Evolutionary conservation across 805 yeast genomes (phyloP).

Genomic region (Yamadazyma scolyti): DNA sequence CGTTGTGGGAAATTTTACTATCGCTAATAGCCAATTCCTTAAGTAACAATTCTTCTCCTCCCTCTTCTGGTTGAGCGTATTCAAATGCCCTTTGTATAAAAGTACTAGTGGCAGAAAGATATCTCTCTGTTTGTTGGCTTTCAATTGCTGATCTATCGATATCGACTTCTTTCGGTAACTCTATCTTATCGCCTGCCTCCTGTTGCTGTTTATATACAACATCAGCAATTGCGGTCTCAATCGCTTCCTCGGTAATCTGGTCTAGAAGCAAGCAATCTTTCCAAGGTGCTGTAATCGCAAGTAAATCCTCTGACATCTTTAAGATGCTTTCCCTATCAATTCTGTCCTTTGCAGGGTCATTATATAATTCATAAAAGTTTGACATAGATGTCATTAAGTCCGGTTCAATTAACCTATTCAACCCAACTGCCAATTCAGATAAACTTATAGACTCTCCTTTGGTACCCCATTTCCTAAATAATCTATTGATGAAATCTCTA

Average conservation of each 20-base stretch:
- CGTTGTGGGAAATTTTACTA: slow-evolving; percentile 54
- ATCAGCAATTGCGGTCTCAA: slow-evolving; percentile 68
- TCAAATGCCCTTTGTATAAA: slow-evolving; percentile 87
- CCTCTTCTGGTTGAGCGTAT: slow-evolving; percentile 72
- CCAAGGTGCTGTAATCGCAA: slow-evolving; percentile 82
- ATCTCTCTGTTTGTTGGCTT: slow-evolving; percentile 69
- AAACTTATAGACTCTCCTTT: slow-evolving; percentile 46
- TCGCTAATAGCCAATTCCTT: slow-evolving; percentile 35
- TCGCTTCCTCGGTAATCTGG: slow-evolving; percentile 54
- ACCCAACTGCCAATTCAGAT: slow-evolving; percentile 67
- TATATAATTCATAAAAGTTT: slow-evolving; percentile 76
- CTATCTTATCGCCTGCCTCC: slow-evolving; percentile 25
- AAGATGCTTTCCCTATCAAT: slow-evolving; percentile 78
- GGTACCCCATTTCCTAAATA: slow-evolving; percentile 73
- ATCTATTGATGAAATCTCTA: slow-evolving; percentile 40
- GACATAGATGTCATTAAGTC: slow-evolving; percentile 79
- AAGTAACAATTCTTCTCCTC: slow-evolving; percentile 29
- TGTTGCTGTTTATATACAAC: slow-evolving; percentile 44
- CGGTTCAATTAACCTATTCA: slow-evolving; percentile 62
- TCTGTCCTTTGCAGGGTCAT: slow-evolving; percentile 49
- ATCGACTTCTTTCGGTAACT: slow-evolving; percentile 55
- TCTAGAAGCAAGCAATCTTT: slow-evolving; percentile 70
- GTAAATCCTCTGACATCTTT: slow-evolving; percentile 80
- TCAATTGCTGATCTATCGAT: slow-evolving; percentile 63
- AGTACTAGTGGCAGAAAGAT: slow-evolving; percentile 79